Base-by-base conservation (phyloP, 1,284 basidiomycete species). In the Tremellales sp. region DNA sequence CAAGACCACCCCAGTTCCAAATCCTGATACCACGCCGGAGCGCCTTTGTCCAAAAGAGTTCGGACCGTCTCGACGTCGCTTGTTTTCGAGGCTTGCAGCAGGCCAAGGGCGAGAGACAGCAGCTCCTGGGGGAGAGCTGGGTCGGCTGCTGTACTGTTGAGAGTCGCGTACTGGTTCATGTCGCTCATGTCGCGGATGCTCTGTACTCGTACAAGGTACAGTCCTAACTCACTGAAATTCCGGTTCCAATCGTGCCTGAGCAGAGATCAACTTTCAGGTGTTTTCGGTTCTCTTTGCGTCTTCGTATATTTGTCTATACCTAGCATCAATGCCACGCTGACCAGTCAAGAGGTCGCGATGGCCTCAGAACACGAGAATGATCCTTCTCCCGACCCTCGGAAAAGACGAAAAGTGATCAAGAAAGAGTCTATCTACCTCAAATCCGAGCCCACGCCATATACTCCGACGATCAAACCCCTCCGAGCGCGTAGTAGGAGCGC, bases 1-100 rank as follows among this genome's bases (percentile, higher is more conserved):
- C 84, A 80, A 5, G 87, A 89, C 67, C 84, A 87, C 4, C 90
- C 87, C 56, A 85, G 78, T n/a, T 81, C 80, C 44, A 84, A 83
- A 66, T 87, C 86, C 71, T 93, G 89, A 70, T 85, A 93, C 93
- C 94, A 98, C 40, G 90, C 79, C 2, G 93, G 91, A 1, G 89
- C 88, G 19, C 82, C 86, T n/a, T 75, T 73, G 17, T 84, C 79
- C 58, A 92, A 78, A 24, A 86, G 69, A 11, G 64, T 65, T 53
- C 78, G 75, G 49, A 89, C 74, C 13, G 76, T 75, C 12, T 77
- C 73, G 40, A 79, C 54, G 1, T 84, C 74, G 36, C 77, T 76
- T n/a, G 31, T 25, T 42, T 64, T 51, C 4, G 61, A 43, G 2
- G 67, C 65, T 2, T 41, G 41, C 17, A 72, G 53, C 8, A 72